These are phyloP conservation scores for Picea glauca DNA, from an alignment of 75 land plant genomes.

Conservation along the genomic window DNA sequence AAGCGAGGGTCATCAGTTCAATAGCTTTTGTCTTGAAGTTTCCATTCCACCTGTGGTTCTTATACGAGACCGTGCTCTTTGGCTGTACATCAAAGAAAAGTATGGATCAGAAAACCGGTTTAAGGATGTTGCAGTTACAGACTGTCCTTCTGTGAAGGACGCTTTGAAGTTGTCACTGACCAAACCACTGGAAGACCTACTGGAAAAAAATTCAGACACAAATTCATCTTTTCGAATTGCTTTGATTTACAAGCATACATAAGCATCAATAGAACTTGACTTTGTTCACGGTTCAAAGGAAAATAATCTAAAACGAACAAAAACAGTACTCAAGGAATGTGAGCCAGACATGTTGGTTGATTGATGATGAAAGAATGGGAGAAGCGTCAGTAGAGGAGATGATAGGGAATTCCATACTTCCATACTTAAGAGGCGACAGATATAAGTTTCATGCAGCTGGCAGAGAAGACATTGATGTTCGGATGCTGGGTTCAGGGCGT, in stretches of 20 bases:
- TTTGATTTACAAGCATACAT: constrained; percentile 48
- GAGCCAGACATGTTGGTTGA: too few species aligned
- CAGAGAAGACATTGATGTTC: too few species aligned
- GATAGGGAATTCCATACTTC: too few species aligned
- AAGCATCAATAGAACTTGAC: constrained; percentile 28
- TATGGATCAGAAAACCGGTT: constrained; percentile 54
- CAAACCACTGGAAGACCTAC: constrained; percentile 44
- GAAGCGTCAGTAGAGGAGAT: too few species aligned
- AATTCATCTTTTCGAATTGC: constrained; percentile 55
- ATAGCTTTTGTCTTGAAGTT: constrained; percentile 68
- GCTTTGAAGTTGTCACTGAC: constrained; percentile 61
- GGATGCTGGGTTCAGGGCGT: too few species aligned
- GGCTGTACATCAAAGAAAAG: constrained; percentile 55
- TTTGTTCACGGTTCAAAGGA: constrained; percentile 20
- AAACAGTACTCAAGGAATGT: too few species aligned
- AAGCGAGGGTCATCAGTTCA: constrained; percentile 44
- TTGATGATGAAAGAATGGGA: too few species aligned
- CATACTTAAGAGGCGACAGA: too few species aligned
- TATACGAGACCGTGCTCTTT: constrained; percentile 53
- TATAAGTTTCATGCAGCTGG: too few species aligned
- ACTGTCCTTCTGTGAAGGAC: constrained; percentile 57
- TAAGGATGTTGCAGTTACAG: constrained; percentile 20
- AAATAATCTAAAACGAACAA: constrained; percentile 40
- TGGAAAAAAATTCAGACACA: constrained; percentile 47
- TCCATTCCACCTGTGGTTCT: constrained; percentile 55